Evolutionary conservation across 345 rosid species (phyloP), one percentile per base, ranked within the genome.

Genomic region (Schrenkiella parvula): DNA sequence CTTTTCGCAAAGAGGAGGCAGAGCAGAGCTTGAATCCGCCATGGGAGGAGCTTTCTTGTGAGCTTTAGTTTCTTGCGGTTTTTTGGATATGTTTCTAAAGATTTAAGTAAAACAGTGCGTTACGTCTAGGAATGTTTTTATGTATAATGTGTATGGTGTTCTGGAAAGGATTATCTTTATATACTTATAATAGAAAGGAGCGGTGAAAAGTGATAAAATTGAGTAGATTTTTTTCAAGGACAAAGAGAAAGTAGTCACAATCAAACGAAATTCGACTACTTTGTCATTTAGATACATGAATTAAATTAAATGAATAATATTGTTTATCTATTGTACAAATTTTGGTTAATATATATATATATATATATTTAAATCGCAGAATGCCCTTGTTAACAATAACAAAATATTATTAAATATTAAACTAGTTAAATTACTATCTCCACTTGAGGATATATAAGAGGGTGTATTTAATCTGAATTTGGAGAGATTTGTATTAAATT

Each of bases 11-110:
- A 78, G 78, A 26, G 60, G 66, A 39, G 69, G 53, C 7, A 42
- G 58, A 19, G 59, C 53, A 43, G 65, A 78, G 50, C 37, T 78
- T 66, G 69, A 46, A 26, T 59, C 69, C 18, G 50, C 77, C 77
- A 77, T 71, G 39, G 50, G 11, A 65, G 50, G 38, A 53, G 48
- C 21, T 62, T 41, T 52, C 59, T 53, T 28, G 17, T 53, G 38
- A 29, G 37, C 58, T 53, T 51, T 26, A 51, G n/a, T 15, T 50
- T 55, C 57, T 50, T 67, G 56, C 2, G 12, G 10, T 4, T 43
- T 66, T 42, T 17, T 53, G 8, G 34, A 18, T 56, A 18, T 37
- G 38, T 25, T 25, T 70, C 14, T 35, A 25, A 8, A 6, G 58
- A 66, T 17, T 35, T 34, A 23, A 1, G 9, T 21, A 11, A 44